Percentiles rank a stretch among this genome's conserved stretches.
These are phyloP conservation scores for Mucuna pruriens DNA, from an alignment of 306 rosid species.

Conservation along the genomic window DNA sequence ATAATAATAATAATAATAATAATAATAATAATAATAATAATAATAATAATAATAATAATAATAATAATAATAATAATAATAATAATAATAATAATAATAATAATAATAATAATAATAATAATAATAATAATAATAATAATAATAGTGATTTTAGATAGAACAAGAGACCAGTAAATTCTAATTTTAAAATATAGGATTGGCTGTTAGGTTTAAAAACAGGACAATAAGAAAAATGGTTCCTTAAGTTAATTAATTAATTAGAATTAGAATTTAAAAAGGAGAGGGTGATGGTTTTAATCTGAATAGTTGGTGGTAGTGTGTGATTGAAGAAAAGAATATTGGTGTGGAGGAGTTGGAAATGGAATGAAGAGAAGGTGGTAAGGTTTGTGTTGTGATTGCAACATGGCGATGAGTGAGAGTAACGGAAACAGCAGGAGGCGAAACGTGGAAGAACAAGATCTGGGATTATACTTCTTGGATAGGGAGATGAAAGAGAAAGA, in stretches of 20 bases:
- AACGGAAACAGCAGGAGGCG: constrained; percentile 39
- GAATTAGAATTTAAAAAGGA: not conserved
- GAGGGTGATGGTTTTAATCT: not conserved
- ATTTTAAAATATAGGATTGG: too few species aligned
- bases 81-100: too few species aligned
- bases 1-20: too few species aligned
- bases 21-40: too few species aligned
- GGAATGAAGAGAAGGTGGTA: constrained; percentile 25
- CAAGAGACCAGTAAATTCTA: too few species aligned
- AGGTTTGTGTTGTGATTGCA: constrained; percentile 36
- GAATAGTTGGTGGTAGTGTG: not conserved
- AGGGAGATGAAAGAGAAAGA: constrained; percentile 41
- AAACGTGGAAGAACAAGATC: constrained; percentile 50
- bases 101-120: too few species aligned
- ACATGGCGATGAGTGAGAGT: constrained; percentile 20
- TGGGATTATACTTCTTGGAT: constrained; percentile 66
- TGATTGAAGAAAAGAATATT: not conserved
- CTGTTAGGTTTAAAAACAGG: too few species aligned
- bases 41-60: too few species aligned
- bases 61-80: too few species aligned
- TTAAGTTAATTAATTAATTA: not conserved
- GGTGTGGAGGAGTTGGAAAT: not conserved
- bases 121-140: too few species aligned
- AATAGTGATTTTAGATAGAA: too few species aligned
- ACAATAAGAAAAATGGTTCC: too few species aligned